phyloP scores from a whole-genome alignment of 805 yeast species.

The Diddensiella santjacobensis region DNA sequence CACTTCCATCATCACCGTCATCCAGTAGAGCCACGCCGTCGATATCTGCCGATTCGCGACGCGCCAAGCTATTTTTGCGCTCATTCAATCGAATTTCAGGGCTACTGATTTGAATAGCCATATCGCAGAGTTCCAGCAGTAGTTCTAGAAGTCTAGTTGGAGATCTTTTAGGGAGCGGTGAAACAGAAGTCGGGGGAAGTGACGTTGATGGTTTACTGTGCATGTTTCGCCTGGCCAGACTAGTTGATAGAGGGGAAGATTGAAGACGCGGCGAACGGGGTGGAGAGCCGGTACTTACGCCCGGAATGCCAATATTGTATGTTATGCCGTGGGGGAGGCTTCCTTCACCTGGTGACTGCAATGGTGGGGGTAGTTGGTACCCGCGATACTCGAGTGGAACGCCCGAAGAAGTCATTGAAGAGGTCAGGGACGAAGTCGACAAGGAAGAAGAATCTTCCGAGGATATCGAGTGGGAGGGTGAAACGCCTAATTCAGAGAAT shows the following conservation, averaged over 20 bases:
- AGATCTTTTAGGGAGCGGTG: conserved; percentile 34
- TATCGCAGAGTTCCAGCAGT: conserved; percentile 64
- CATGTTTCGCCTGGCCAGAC: not conserved
- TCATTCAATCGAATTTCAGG: conserved; percentile 47
- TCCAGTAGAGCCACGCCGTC: not conserved
- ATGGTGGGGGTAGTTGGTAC: conserved; percentile 13
- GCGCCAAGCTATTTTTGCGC: not conserved
- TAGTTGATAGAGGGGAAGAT: not conserved
- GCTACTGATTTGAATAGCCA: conserved; percentile 68
- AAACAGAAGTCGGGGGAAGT: conserved; percentile 7
- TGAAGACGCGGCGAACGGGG: conserved; percentile 11
- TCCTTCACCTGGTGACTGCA: conserved; percentile 3
- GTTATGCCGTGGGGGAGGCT: not conserved
- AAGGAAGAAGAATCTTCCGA: conserved; percentile 1
- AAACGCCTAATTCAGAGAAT: conserved; percentile 8
- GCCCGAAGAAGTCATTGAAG: conserved; percentile 1
- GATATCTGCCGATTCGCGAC: not conserved
- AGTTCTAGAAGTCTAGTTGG: conserved; percentile 45
- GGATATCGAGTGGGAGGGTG: conserved; percentile 16
- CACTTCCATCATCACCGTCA: conserved; percentile 1
- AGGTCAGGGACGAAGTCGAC: conserved; percentile 6
- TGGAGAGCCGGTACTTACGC: conserved; percentile 11
- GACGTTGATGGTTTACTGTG: not conserved
- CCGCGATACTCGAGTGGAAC: conserved; percentile 9
- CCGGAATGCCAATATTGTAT: not conserved